A percentile compares a stretch with the other conserved stretches of the same genome.
These are phyloP conservation scores for Phytopythium helicoides DNA, from an alignment of 352 stramenopile species.

Conservation along the genomic window DNA sequence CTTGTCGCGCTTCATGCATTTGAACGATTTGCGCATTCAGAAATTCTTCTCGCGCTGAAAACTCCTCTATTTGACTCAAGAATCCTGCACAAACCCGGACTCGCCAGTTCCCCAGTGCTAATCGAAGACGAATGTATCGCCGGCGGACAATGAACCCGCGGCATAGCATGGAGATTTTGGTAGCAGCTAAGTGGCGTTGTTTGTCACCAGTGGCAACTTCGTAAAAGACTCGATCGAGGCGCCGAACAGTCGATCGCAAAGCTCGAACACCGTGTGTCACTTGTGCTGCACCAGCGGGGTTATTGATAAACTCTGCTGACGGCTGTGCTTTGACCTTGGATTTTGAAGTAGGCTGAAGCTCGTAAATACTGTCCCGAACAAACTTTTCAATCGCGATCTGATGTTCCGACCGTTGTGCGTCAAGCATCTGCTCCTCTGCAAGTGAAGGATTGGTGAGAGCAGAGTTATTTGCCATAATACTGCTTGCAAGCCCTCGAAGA, in stretches of 20 bases:
- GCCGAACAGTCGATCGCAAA: constrained; percentile 56
- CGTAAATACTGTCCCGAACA: constrained; percentile 43
- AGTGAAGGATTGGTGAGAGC: no score
- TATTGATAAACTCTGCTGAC: neutral
- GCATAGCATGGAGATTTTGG: constrained; percentile 53
- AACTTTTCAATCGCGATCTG: constrained; percentile 48
- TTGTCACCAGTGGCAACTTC: constrained; percentile 73
- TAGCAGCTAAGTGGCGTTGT: constrained; percentile 66
- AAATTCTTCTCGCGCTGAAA: constrained; percentile 63
- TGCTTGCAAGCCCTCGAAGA: constrained; percentile 19
- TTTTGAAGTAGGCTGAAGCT: constrained; percentile 23
- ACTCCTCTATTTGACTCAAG: constrained; percentile 60
- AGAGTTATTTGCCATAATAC: neutral
- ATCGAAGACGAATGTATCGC: constrained; percentile 38
- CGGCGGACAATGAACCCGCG: constrained; percentile 50
- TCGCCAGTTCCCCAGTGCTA: constrained; percentile 52
- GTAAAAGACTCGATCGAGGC: constrained; percentile 75
- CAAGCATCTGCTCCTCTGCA: neutral
- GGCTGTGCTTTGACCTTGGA: neutral
- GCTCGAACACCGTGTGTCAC: constrained; percentile 59
- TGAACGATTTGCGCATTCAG: constrained; percentile 44
- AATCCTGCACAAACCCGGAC: constrained; percentile 32
- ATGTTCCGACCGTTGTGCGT: constrained; percentile 15
- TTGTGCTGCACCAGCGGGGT: constrained; percentile 25
- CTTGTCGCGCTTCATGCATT: constrained; percentile 39